Conservation (phyloP, 1,284 basidiomycete species). For the Malassezia brasiliensis region DNA sequence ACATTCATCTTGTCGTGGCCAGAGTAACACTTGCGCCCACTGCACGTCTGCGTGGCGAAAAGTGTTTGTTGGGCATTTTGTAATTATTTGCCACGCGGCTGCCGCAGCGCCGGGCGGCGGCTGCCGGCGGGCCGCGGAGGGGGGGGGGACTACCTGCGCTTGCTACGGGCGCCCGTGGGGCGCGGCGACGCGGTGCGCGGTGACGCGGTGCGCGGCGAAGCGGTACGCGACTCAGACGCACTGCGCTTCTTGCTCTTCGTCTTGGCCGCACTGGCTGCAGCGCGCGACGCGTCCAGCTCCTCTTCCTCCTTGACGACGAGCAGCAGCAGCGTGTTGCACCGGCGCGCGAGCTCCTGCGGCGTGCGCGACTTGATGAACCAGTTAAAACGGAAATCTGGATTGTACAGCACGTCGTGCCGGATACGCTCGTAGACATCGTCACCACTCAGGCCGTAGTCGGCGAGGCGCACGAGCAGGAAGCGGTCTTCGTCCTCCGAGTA, state of each 20-base stretch:
- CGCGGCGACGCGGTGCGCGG: constrained; percentile 8
- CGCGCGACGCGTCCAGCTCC: constrained; percentile 30
- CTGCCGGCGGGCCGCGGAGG: background rate
- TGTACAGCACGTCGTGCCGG: constrained; percentile 89
- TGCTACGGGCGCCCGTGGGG: constrained; percentile 4
- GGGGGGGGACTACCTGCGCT: background rate
- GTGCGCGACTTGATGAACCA: constrained; percentile 98
- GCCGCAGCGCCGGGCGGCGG: background rate
- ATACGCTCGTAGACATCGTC: constrained; percentile 93
- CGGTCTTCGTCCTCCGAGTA: constrained; percentile 95
- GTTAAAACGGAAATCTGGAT: constrained; percentile 81
- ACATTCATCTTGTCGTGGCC: constrained; percentile 34
- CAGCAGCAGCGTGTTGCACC: constrained; percentile 77
- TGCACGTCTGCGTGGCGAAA: background rate
- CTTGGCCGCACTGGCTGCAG: constrained; percentile 2
- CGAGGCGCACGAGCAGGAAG: constrained; percentile 80
- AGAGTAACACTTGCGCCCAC: constrained; percentile 1
- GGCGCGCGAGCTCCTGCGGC: constrained; percentile 75
- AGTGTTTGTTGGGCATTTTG: constrained; percentile 18
- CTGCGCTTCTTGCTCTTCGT: constrained; percentile 11
- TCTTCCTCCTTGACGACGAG: constrained; percentile 78
- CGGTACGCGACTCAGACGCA: constrained; percentile 1
- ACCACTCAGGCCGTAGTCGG: constrained; percentile 79
- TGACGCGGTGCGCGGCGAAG: constrained; percentile 3
- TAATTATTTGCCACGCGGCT: constrained; percentile 6